Conservation (phyloP, 2,329 filamentous ascomycete genomes). For the Fusarium euwallaceae region DNA sequence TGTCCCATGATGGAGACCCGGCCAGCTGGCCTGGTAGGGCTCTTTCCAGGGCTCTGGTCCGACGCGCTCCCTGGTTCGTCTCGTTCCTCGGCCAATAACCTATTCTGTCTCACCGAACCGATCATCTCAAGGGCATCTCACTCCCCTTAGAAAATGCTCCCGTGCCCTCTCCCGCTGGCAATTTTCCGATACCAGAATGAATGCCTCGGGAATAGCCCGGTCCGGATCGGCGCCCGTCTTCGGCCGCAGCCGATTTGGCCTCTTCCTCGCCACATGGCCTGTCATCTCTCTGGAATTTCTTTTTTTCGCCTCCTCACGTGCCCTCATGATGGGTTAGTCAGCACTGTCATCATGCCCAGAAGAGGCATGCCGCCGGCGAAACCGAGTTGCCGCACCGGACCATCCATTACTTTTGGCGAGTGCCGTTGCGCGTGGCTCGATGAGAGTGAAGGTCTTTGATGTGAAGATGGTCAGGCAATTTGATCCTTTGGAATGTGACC, state of each 20-base stretch:
- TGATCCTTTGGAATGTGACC: conserved; percentile 27
- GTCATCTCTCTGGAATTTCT: neutral
- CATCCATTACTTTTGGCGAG: neutral
- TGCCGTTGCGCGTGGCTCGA: conserved; percentile 13
- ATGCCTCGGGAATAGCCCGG: conserved; percentile 14
- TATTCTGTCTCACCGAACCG: neutral
- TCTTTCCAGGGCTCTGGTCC: conserved; percentile 1
- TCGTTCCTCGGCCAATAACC: neutral
- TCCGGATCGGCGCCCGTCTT: conserved; percentile 4
- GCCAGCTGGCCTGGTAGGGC: neutral
- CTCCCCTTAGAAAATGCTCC: neutral
- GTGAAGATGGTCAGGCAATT: neutral
- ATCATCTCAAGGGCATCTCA: neutral
- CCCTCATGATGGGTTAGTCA: conserved; percentile 1
- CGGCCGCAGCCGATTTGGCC: conserved; percentile 9
- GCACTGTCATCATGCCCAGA: neutral
- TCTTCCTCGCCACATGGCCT: conserved; percentile 28
- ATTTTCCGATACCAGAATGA: neutral
- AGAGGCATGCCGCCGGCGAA: conserved; percentile 24
- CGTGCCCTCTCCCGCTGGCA: conserved; percentile 2
- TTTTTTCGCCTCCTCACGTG: conserved; percentile 23
- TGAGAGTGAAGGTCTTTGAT: neutral
- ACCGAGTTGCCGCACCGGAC: conserved; percentile 5
- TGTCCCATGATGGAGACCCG: neutral
- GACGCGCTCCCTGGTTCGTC: neutral